Conservation (phyloP, 2,329 filamentous ascomycete genomes). For the Aspergillus phoenicis region DNA sequence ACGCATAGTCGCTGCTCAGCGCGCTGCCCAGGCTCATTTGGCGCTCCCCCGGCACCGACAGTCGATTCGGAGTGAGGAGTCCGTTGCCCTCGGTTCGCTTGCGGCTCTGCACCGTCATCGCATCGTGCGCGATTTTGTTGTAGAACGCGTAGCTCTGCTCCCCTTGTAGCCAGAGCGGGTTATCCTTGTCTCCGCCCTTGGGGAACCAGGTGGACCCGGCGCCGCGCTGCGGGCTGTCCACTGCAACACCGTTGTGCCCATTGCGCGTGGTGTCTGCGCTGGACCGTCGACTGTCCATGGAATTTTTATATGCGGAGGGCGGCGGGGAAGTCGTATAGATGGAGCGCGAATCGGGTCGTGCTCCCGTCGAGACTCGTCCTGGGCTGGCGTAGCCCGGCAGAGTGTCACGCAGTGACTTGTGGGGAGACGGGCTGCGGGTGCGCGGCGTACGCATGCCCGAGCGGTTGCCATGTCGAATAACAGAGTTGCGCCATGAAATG, state of each 20-base stretch:
- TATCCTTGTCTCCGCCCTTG: slow-evolving; percentile 32
- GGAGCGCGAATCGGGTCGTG: slow-evolving; percentile 32
- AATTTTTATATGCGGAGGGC: slow-evolving; percentile 27
- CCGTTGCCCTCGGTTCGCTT: slow-evolving; percentile 19
- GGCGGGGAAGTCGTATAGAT: slow-evolving; percentile 32
- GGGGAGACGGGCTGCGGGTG: slow-evolving; percentile 53
- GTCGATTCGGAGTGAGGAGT: slow-evolving; percentile 24
- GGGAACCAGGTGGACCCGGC: slow-evolving; percentile 27
- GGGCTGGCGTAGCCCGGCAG: slow-evolving; percentile 29
- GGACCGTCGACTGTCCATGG: slow-evolving; percentile 25
- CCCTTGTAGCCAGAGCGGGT: slow-evolving; percentile 54
- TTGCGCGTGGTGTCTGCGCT: slow-evolving; percentile 17
- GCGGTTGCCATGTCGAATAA: slow-evolving; percentile 53
- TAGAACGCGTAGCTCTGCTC: slow-evolving; percentile 59
- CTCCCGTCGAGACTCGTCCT: slow-evolving; percentile 24
- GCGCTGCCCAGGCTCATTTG: slow-evolving; percentile 55
- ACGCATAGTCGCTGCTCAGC: slow-evolving; percentile 60
- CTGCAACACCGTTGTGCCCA: slow-evolving; percentile 10
- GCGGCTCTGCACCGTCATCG: slow-evolving; percentile 35
- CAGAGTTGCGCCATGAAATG: slow-evolving; percentile 79
- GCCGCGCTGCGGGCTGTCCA: slow-evolving; percentile 9
- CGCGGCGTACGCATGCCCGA: slow-evolving; percentile 31
- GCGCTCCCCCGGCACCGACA: slow-evolving; percentile 29
- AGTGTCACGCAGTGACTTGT: slow-evolving; percentile 41
- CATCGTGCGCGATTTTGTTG: slow-evolving; percentile 49